Base-by-base conservation (phyloP, 129 eudicot species). In the Flaveria bidentis region DNA sequence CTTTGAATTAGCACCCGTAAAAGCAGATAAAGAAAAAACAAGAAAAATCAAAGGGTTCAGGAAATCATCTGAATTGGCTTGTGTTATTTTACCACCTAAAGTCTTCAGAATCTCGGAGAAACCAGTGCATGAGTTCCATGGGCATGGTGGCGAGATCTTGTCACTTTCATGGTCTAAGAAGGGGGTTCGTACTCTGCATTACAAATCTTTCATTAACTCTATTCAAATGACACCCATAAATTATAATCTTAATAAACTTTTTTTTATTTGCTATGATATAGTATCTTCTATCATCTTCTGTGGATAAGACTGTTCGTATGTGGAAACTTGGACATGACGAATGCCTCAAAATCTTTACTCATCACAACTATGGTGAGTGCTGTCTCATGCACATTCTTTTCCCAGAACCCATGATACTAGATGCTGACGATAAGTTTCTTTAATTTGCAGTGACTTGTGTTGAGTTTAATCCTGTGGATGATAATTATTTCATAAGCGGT, bases 291-390 rank as follows among this genome's bases (percentile, higher is more conserved):
- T 90, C 98, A 8, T 82, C 91, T 23, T 93, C 98, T 23, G 90
- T 90, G 73, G 98, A 93, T 82, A 85, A 90, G 45, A 93, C 97
- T 1, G 98, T 86, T 63, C 93, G 98, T 9, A 55, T 93, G 80
- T 93, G 98, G 98, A 82, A 83, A 83, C 78, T 93, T 18, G 98
- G 97, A 53, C 61, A 80, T 72, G 78, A 71, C 5, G 74, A 88
- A 49, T 93, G 98, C 89, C 87, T 83, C 7, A 82, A 87, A 78
- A 83, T 83, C 25, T 93, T 85, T 52, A 71, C 88, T 55, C 97
- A 93, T 89, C 84, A 77, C 69, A 89, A 90, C 77, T 93, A 88
- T 42, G 98, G 98, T 90, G 74, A 81, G 92, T 42, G 15, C 12
- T 11, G 42, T 51, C 3, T 6, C 10, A 10, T 23, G 17, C 28